A percentile compares a stretch with the other conserved stretches of the same genome.
These are phyloP conservation scores for Saxophila tyrrhenica DNA, from an alignment of 495 filamentous ascomycete genomes.

Conservation along the genomic window DNA sequence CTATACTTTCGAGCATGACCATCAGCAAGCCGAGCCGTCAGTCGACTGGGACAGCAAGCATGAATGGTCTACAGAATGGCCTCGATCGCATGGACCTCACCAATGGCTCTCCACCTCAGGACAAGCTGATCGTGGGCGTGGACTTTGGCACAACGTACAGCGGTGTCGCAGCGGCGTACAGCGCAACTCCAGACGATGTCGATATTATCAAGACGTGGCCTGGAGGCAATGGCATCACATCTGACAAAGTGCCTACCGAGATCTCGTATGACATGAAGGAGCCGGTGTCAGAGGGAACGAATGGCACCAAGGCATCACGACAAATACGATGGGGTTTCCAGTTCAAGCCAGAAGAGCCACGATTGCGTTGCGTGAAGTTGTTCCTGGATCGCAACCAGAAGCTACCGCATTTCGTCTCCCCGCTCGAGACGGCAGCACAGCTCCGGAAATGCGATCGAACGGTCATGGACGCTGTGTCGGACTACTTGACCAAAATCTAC, in stretches of 20 bases:
- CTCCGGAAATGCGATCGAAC: conserved; percentile 44
- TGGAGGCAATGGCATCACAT: conserved; percentile 48
- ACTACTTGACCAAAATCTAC: conserved; percentile 47
- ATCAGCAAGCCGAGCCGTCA: neutral
- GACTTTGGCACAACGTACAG: conserved; percentile 33
- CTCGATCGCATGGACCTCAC: conserved; percentile 5
- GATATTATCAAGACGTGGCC: conserved; percentile 78
- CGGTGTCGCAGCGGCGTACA: conserved; percentile 65
- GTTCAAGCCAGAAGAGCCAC: conserved; percentile 60
- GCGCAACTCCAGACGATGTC: conserved; percentile 61
- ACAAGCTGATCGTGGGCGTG: conserved; percentile 30
- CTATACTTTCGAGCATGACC: conserved; percentile 1
- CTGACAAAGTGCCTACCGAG: conserved; percentile 36
- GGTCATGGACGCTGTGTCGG: conserved; percentile 36
- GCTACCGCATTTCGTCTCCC: conserved; percentile 64
- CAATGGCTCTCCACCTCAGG: conserved; percentile 9
- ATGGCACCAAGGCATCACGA: conserved; percentile 16
- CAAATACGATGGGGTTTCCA: conserved; percentile 65
- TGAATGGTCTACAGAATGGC: conserved; percentile 1
- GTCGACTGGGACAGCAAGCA: neutral
- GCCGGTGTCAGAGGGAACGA: conserved; percentile 28
- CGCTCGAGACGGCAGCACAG: conserved; percentile 60
- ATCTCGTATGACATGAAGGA: conserved; percentile 27
- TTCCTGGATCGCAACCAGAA: conserved; percentile 70
- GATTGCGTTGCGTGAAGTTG: conserved; percentile 68